phyloP scores from a whole-genome alignment of 1,139 yeast genomes.

The Arxiozyma bovina region DNA sequence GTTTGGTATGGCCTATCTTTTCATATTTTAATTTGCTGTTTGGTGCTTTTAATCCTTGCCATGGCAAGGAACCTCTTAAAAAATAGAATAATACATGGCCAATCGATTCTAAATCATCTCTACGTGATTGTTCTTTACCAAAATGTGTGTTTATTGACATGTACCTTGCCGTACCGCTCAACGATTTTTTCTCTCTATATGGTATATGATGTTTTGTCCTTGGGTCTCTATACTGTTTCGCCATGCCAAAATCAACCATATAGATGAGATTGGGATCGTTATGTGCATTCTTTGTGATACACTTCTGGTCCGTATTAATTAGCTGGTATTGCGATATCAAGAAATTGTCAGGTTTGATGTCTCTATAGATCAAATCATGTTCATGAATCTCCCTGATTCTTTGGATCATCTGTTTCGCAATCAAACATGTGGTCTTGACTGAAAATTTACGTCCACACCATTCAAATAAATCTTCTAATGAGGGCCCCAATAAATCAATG shows the following conservation, averaged over 20 bases:
- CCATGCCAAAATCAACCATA: constrained; percentile 93
- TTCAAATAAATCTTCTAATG: constrained; percentile 89
- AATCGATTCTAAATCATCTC: constrained; percentile 92
- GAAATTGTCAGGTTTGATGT: constrained; percentile 65
- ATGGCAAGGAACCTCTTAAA: constrained; percentile 91
- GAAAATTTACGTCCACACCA: constrained; percentile 92
- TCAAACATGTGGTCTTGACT: constrained; percentile 80
- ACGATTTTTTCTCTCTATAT: constrained; percentile 87
- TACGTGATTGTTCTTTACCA: constrained; percentile 92
- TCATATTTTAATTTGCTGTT: constrained; percentile 96
- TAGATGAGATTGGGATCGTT: constrained; percentile 94
- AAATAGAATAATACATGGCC: constrained; percentile 93
- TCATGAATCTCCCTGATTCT: constrained; percentile 95
- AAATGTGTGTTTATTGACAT: constrained; percentile 92
- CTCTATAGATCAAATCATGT: constrained; percentile 84
- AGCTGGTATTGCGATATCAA: constrained; percentile 40
- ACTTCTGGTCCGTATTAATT: constrained; percentile 14
- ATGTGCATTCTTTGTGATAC: constrained; percentile 40
- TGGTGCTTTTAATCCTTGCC: constrained; percentile 98
- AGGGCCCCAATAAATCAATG: constrained; percentile 90
- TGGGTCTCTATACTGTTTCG: constrained; percentile 91
- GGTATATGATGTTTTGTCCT: constrained; percentile 93
- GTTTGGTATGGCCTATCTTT: constrained; percentile 91
- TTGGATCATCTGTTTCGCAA: constrained; percentile 91
- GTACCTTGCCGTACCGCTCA: constrained; percentile 96